phyloP scores from a whole-genome alignment of 2,329 filamentous ascomycete species.

The Phoma sp. region DNA sequence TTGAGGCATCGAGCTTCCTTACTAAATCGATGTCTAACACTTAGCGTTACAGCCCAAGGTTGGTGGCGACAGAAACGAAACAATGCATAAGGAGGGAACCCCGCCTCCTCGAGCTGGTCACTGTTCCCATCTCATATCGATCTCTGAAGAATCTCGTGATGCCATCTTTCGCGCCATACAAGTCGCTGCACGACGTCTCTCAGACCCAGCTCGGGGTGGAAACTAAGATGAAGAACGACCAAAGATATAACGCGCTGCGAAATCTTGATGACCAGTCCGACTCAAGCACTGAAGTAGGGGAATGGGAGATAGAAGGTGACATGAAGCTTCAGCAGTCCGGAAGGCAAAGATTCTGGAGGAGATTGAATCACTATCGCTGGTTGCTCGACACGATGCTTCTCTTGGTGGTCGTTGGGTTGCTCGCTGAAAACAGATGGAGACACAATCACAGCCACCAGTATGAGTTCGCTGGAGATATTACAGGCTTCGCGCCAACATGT shows the following conservation, averaged over 20 bases:
- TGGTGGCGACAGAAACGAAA: conserved; percentile 21
- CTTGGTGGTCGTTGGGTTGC: conserved; percentile 35
- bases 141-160: not conserved
- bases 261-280: conserved; percentile 30
- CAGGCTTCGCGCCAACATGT: conserved; percentile 44
- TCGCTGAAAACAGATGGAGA: conserved; percentile 35
- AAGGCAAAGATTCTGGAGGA: conserved; percentile 22
- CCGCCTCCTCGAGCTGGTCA: not conserved
- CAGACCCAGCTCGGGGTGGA: conserved; percentile 9
- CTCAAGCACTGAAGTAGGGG: conserved; percentile 39
- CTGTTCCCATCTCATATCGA: no score
- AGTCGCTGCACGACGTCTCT: conserved; percentile 23
- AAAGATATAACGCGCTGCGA: conserved; percentile 33
- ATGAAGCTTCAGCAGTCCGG: conserved; percentile 5
- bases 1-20: not conserved
- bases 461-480: conserved; percentile 39
- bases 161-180: conserved; percentile 16
- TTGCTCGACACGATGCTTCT: conserved; percentile 38
- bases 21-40: conserved; percentile 19
- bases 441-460: conserved; percentile 18
- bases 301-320: conserved; percentile 28
- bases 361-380: conserved; percentile 30
- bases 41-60: conserved; percentile 36
- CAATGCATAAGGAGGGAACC: not conserved
- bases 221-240: conserved; percentile 27